A percentile compares a stretch with the other conserved stretches of the same genome.
Conservation (phyloP, 2,329 filamentous ascomycete genomes). For the Ascosphaera pollenicola region DNA sequence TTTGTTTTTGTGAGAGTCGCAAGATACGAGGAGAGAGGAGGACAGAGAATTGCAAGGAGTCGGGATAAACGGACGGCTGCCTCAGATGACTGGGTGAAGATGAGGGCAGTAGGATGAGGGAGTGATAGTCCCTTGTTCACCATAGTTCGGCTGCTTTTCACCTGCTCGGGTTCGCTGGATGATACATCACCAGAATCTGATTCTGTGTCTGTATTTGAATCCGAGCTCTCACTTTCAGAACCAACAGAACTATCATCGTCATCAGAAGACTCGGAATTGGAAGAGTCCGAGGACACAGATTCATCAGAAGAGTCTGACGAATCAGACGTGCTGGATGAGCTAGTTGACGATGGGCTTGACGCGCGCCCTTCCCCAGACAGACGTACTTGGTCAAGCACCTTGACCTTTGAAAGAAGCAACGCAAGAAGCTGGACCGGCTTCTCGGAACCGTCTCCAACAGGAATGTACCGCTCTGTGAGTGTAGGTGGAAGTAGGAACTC, state of each 20-base stretch:
- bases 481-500: slow-evolving; percentile 38
- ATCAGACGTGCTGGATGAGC: slow-evolving; percentile 7
- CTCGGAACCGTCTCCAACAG: slow-evolving; percentile 44
- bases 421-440: slow-evolving; percentile 75
- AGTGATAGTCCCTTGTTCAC: no score
- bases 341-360: slow-evolving; percentile 1
- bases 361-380: no score
- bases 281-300: slow-evolving; percentile 9
- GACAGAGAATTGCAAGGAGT: slow-evolving; percentile 46
- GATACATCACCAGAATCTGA: no score
- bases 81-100: slow-evolving; percentile 86
- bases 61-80: slow-evolving; percentile 68
- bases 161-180: no score
- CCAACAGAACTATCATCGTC: no score
- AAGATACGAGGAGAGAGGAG: slow-evolving; percentile 32
- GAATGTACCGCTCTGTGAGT: slow-evolving; percentile 43
- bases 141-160: no score
- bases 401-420: slow-evolving; percentile 31
- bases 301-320: slow-evolving; percentile 14
- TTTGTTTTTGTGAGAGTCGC: slow-evolving; percentile 59
- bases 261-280: slow-evolving; percentile 6
- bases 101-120: slow-evolving; percentile 30
- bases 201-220: slow-evolving; percentile 15
- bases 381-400: slow-evolving; percentile 2
- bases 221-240: no score